Evolutionary conservation across 441 rosid genomes (phyloP).

Genomic region (Croton setiger): DNA sequence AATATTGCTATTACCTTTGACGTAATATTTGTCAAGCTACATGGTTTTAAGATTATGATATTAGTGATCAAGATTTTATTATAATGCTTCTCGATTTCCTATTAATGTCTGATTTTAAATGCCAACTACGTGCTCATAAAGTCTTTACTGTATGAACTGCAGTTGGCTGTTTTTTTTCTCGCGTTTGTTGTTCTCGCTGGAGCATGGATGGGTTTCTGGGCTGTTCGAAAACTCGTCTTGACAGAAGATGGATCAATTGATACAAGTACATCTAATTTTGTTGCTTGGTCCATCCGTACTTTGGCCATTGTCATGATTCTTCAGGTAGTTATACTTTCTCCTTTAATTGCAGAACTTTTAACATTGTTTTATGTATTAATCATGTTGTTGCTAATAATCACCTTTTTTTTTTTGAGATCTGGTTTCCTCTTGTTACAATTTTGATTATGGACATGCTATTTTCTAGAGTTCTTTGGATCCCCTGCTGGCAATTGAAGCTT

Average conservation of each 20-base stretch:
- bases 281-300: constrained; percentile 75
- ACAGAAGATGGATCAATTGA: constrained; percentile 83
- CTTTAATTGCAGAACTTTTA: constrained; percentile 6
- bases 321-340: constrained; percentile 48
- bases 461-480: constrained; percentile 82
- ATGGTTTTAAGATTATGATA: not conserved
- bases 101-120: not conserved
- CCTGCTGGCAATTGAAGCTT: constrained; percentile 57
- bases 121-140: not conserved
- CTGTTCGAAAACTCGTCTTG: constrained; percentile 71
- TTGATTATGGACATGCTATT: constrained; percentile 13
- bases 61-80: not conserved
- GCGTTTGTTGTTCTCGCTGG: constrained; percentile 66
- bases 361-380: not conserved
- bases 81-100: not conserved
- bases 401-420: not conserved
- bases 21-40: not conserved
- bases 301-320: constrained; percentile 63
- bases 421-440: not conserved
- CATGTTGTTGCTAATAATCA: constrained; percentile 2
- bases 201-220: constrained; percentile 73
- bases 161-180: constrained; percentile 68
- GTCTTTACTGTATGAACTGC: constrained; percentile 21
- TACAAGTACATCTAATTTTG: constrained; percentile 59
- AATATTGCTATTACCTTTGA: not conserved